These are phyloP conservation scores for Wickerhamiella brachini DNA, from an alignment of 805 yeast species.

Conservation along the genomic window DNA sequence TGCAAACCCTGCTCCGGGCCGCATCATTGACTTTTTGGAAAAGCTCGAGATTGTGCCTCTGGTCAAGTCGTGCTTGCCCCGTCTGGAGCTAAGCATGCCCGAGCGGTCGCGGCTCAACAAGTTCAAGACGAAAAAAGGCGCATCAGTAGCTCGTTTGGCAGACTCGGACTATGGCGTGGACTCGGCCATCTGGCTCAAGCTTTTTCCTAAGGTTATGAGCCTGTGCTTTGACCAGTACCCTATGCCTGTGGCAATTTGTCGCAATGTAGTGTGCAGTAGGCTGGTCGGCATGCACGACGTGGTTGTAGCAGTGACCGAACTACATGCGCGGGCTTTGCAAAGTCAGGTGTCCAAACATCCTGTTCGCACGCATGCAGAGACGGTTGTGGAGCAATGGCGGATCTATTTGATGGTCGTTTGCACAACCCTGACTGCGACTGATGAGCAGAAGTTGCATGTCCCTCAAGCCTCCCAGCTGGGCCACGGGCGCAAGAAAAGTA, in stretches of 20 bases:
- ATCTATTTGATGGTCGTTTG: constrained; percentile 83
- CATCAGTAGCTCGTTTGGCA: constrained; percentile 61
- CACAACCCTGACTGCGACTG: constrained; percentile 77
- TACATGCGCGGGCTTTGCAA: constrained; percentile 4
- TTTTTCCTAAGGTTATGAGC: constrained; percentile 62
- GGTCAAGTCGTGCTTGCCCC: constrained; percentile 36
- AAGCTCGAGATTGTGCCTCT: constrained; percentile 52
- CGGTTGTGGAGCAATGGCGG: constrained; percentile 75
- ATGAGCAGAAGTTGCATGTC: constrained; percentile 66
- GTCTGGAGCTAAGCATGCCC: constrained; percentile 41
- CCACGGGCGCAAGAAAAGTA: constrained; percentile 64
- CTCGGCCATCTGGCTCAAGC: constrained; percentile 88
- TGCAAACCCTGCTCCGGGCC: constrained; percentile 12
- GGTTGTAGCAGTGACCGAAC: constrained; percentile 20
- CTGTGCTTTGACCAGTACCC: constrained; percentile 73
- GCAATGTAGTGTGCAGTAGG: constrained; percentile 80
- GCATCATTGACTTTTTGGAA: constrained; percentile 58
- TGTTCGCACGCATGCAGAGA: constrained; percentile 45
- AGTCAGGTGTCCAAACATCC: constrained; percentile 17
- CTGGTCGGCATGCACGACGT: constrained; percentile 56
- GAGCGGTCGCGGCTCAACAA: constrained; percentile 62
- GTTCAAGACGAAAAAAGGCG: constrained; percentile 43
- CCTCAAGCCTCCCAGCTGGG: constrained; percentile 28
- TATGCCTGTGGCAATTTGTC: constrained; percentile 81
- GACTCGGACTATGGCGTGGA: constrained; percentile 92